Percentiles rank a stretch among this genome's conserved stretches.
These are phyloP conservation scores for Coemansia sp. DNA, from an alignment of 192 early-diverging fungal species.

Conservation along the genomic window DNA sequence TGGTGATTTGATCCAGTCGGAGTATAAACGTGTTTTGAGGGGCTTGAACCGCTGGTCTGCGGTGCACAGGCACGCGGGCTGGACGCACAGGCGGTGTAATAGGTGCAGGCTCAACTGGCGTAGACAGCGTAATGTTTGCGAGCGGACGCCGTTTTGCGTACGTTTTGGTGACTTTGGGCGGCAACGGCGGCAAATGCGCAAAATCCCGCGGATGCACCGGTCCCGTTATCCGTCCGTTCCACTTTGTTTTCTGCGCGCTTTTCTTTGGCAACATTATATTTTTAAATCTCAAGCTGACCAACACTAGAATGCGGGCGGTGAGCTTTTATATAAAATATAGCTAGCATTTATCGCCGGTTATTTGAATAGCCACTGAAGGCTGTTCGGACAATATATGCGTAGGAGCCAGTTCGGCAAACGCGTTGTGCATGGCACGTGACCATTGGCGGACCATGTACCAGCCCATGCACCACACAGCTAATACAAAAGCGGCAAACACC, in stretches of 20 bases:
- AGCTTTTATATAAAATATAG: neutral
- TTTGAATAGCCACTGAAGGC: neutral
- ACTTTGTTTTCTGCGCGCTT: neutral
- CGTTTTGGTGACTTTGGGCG: conserved; percentile 23
- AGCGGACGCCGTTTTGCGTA: conserved; percentile 11
- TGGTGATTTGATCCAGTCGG: neutral
- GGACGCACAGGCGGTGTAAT: neutral
- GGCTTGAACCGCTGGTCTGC: neutral
- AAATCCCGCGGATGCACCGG: conserved; percentile 15
- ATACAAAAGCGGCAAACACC: conserved; percentile 16
- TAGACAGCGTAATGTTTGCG: neutral
- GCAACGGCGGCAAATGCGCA: conserved; percentile 30
- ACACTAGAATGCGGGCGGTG: no score
- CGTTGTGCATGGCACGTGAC: neutral
- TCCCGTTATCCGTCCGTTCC: conserved; percentile 15
- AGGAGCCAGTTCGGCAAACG: neutral
- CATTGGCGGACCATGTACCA: conserved; percentile 26
- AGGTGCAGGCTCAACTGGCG: neutral
- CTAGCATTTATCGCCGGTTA: conserved; percentile 5
- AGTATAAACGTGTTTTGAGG: neutral
- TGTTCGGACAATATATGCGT: neutral
- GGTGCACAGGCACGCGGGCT: neutral
- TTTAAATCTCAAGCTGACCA: neutral
- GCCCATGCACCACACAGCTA: conserved; percentile 22
- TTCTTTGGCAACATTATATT: neutral